Evolutionary conservation across 202 grass and related monocot species (phyloP).

Genomic region (Zoysia matrella): DNA sequence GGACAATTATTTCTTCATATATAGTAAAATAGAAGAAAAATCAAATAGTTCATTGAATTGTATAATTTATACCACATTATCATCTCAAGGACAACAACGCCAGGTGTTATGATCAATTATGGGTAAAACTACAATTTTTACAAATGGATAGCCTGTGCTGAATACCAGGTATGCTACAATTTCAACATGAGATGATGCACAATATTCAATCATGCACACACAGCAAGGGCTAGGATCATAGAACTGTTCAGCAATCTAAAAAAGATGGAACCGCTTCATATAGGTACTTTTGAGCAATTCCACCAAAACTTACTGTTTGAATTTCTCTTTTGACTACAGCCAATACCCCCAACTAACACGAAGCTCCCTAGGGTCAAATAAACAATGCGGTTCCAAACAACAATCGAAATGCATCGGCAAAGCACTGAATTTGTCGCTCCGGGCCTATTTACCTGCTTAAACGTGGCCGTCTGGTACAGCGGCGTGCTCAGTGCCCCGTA

Average conservation of each 20-base stretch:
- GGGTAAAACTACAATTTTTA: neutral
- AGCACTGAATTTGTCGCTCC: neutral
- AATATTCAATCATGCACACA: neutral
- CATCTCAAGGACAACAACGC: neutral
- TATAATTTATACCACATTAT: neutral
- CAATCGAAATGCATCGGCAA: neutral
- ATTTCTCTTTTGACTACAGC: neutral
- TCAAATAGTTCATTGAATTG: neutral
- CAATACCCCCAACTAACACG: neutral
- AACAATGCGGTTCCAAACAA: neutral
- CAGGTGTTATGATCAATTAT: neutral
- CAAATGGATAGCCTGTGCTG: neutral
- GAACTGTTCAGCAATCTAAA: neutral
- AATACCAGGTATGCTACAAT: neutral
- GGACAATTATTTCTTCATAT: neutral
- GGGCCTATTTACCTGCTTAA: constrained; percentile 77
- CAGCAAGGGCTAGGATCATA: neutral
- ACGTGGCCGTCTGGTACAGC: constrained; percentile 95
- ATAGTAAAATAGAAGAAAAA: neutral
- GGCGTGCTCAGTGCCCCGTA: constrained; percentile 90
- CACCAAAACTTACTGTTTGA: neutral
- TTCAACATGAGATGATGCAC: neutral
- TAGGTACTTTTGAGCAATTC: neutral
- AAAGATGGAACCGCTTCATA: neutral
- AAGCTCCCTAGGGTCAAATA: neutral